These are phyloP conservation scores for Nakaseomyces sp. DNA, from an alignment of 1,139 yeast species.

Conservation along the genomic window DNA sequence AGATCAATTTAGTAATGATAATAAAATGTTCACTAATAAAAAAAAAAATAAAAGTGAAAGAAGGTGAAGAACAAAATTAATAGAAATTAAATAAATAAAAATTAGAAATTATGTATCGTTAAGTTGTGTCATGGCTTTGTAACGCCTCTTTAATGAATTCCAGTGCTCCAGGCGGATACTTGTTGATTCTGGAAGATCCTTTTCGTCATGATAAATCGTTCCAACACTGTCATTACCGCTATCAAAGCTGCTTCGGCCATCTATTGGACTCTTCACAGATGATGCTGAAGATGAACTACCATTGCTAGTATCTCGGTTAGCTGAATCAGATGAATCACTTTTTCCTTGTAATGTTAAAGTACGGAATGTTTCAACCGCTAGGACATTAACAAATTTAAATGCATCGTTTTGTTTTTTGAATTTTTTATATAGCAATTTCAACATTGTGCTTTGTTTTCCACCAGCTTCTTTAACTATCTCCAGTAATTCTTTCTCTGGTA, in stretches of 20 bases:
- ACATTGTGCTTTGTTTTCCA: constrained; percentile 32
- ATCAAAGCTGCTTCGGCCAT: not conserved
- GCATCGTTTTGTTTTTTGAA: constrained; percentile 36
- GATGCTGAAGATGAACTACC: not conserved
- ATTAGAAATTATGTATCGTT: too few relatives aligned
- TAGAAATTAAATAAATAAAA: too few relatives aligned
- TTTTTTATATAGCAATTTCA: constrained; percentile 35
- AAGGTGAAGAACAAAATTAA: too few relatives aligned
- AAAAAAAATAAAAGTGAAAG: too few relatives aligned
- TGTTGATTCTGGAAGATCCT: not conserved
- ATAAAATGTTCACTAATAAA: too few relatives aligned
- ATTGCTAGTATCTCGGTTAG: not conserved
- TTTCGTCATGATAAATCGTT: not conserved
- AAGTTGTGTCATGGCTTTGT: not conserved
- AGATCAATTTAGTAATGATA: too few relatives aligned
- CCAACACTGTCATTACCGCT: not conserved
- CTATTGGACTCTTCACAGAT: not conserved
- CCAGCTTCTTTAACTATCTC: constrained; percentile 33
- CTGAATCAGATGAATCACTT: not conserved
- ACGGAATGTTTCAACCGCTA: constrained; percentile 30
- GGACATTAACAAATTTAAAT: constrained; percentile 30
- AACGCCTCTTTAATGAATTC: not conserved
- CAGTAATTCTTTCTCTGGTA: constrained; percentile 33
- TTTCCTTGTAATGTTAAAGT: not conserved
- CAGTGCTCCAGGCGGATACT: not conserved